Evolutionary conservation across 2,329 filamentous ascomycete genomes (phyloP), one percentile per base, ranked within the genome.

Genomic region (Fusarium nurragi): DNA sequence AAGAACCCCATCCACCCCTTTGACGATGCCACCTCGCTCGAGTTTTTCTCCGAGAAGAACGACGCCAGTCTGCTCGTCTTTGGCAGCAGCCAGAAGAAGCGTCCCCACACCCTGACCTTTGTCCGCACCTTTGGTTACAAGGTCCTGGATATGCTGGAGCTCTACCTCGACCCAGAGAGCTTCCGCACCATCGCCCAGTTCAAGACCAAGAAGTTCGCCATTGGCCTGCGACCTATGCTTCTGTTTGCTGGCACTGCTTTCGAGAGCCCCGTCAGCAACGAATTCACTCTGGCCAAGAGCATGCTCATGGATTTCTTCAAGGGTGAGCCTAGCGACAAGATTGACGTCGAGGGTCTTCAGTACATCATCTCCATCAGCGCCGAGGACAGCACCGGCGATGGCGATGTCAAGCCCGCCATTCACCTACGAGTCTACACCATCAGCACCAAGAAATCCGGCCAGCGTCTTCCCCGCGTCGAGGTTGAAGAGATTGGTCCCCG

Each of bases 21-120:
- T 78, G 94, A 97, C 78, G 93, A 96, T 76, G 82, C 91, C 65
- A 84, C 90, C 25, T 94, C 91, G 50, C 86, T 98, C 68, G 93
- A 97, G 79, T 99, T 99, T 83, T 94, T 99, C 83, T 90, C 90
- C 64, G 89, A 94, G 76, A 99, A 98, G 83, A 99, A 99, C 80
- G 95, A 99, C 77, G 89, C 92, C 73, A 91, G 89, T 41, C 82
- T 97, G 44, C 85, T 97, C 68, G 85, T 95, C 68, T 97, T 97
- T 72, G 94, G 90, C 49, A 89, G 87, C 76, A 90, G 90, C 78
- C 92, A 86, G 77, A 99, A 98, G 85, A 99, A 98, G 85, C 86
- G 95, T n/a, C 94, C 94, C 6, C 93, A 99, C 78, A 90, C 89
- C 64, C 77, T 99, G 71, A 97, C 93, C 1, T 79, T 98, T 41